Evolutionary conservation across 208 protist genomes (phyloP).

Genomic region (Trypanosoma congolense): DNA sequence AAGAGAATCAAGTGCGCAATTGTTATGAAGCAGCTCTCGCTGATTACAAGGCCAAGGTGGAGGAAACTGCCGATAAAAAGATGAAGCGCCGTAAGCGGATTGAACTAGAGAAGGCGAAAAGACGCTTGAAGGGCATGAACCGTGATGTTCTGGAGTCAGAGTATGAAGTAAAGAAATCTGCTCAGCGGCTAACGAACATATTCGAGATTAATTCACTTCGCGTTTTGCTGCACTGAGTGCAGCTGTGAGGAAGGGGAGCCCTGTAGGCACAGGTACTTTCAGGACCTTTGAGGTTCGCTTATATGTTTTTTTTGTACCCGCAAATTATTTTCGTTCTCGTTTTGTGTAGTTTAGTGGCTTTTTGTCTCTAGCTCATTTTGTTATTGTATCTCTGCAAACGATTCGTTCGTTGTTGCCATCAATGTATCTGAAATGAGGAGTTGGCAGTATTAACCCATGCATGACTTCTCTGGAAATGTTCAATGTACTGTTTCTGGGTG

Average conservation of each 20-base stretch:
- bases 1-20: conserved; percentile 12
- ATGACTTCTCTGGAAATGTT: too few species aligned
- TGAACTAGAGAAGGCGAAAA: conserved; percentile 26
- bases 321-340: too few species aligned
- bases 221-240: conserved; percentile 26
- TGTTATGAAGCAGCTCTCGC: conserved; percentile 13
- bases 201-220: conserved; percentile 53
- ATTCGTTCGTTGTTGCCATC: too few species aligned
- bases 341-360: too few species aligned
- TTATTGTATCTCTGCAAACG: too few species aligned
- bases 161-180: conserved; percentile 34
- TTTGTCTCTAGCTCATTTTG: too few species aligned
- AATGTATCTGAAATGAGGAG: too few species aligned
- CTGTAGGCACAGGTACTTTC: background rate
- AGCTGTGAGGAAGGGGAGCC: background rate
- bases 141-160: conserved; percentile 19
- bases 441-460: too few species aligned
- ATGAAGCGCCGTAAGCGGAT: conserved; percentile 19
- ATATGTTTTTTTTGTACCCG: too few species aligned
- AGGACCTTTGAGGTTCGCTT: too few species aligned
- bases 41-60: conserved; percentile 12
- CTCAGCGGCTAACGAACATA: conserved; percentile 43
- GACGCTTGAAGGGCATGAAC: conserved; percentile 15
- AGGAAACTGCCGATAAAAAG: conserved; percentile 21
- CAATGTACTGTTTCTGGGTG: too few species aligned